phyloP scores from a whole-genome alignment of 2,329 filamentous ascomycete genomes.

The Neonectria punicea region DNA sequence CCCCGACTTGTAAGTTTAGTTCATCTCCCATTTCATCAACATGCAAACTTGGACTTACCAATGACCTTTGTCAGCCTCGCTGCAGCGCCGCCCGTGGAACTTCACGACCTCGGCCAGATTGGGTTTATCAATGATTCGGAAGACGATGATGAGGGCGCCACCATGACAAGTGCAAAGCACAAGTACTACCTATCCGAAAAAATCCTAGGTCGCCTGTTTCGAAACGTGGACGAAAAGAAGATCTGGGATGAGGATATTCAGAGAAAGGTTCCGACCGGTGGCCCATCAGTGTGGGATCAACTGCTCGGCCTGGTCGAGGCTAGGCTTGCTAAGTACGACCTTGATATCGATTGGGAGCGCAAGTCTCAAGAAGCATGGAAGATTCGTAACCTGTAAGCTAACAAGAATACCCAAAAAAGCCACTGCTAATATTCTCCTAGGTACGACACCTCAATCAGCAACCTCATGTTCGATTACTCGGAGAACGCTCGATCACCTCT shows the following conservation, averaged over 20 bases:
- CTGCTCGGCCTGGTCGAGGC: constrained; percentile 45
- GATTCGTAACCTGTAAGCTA: constrained; percentile 59
- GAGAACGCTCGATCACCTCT: constrained; percentile 57
- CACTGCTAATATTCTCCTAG: constrained; percentile 45
- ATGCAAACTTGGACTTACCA: neutral
- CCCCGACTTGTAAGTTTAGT: constrained; percentile 64
- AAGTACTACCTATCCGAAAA: constrained; percentile 75
- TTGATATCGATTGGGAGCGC: constrained; percentile 48
- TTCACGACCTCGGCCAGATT: constrained; percentile 58
- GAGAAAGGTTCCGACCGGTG: constrained; percentile 37
- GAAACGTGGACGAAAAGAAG: constrained; percentile 75
- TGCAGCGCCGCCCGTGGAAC: constrained; percentile 55
- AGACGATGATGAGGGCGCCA: constrained; percentile 52
- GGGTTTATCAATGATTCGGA: constrained; percentile 42
- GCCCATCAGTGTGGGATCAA: constrained; percentile 56
- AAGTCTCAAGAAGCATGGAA: constrained; percentile 53
- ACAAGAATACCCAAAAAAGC: constrained; percentile 43
- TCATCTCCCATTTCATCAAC: neutral
- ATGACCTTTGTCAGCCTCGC: constrained; percentile 52
- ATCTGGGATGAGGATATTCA: constrained; percentile 68
- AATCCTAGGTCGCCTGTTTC: constrained; percentile 76
- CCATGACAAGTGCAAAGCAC: constrained; percentile 55
- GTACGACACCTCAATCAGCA: constrained; percentile 58
- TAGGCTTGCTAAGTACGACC: constrained; percentile 31
- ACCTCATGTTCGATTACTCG: constrained; percentile 48